Conservation (phyloP, 164 flowering plant species). For the Santalum album region DNA sequence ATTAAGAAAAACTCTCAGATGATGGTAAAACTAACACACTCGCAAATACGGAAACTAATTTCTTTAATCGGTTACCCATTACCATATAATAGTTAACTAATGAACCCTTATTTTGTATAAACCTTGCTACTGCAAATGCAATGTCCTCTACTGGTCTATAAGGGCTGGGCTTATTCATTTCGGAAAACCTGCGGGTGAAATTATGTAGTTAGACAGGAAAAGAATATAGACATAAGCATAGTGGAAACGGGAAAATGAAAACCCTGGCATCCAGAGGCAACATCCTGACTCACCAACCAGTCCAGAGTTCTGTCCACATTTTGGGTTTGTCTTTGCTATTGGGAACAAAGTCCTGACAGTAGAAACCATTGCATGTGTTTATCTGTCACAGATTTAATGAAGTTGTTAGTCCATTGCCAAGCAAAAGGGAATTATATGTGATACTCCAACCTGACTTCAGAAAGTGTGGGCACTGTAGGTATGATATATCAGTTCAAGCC, state of each 20-base stretch:
- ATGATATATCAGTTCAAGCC: no score
- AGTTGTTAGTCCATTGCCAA: no score
- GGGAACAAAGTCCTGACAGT: constrained; percentile 90
- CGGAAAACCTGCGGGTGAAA: not conserved
- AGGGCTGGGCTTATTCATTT: not conserved
- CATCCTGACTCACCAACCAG: constrained; percentile 79
- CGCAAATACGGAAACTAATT: not conserved
- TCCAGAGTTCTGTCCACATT: constrained; percentile 95
- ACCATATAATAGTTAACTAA: constrained; percentile 37
- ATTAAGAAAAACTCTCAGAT: constrained; percentile 25
- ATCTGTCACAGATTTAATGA: constrained; percentile 32
- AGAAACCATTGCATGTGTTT: constrained; percentile 88
- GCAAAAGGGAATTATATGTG: not conserved
- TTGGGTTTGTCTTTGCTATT: constrained; percentile 67
- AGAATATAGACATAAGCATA: not conserved
- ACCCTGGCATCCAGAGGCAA: no score
- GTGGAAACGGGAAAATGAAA: not conserved
- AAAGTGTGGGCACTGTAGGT: no score
- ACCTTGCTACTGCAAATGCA: not conserved
- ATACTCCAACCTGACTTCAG: no score
- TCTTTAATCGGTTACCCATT: no score
- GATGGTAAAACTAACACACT: no score
- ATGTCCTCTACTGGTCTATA: constrained; percentile 1
- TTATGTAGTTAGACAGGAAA: no score
- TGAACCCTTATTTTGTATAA: constrained; percentile 31